A percentile compares a stretch with the other conserved stretches of the same genome.
These are phyloP conservation scores for Asparagopsis taxiformis DNA, from an alignment of 31 red algal species.

Conservation along the genomic window DNA sequence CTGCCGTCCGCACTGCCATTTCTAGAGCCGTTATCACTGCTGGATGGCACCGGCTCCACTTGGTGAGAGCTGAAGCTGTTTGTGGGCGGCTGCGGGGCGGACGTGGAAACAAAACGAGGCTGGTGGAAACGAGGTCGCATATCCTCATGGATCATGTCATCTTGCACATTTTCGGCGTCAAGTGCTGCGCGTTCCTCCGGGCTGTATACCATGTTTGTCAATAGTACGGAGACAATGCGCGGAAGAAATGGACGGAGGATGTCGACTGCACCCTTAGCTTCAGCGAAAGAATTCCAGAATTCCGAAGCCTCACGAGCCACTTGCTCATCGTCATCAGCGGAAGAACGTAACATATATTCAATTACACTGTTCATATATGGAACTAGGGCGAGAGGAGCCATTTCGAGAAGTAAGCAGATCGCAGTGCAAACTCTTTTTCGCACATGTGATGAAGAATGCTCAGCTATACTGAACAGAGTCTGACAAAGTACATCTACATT, in stretches of 20 bases:
- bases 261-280: constrained; percentile 16
- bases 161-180: constrained; percentile 32
- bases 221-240: constrained; percentile 63
- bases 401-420: constrained; percentile 67
- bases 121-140: constrained; percentile 81
- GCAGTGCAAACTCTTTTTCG: constrained; percentile 63
- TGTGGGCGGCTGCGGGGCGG: too few species aligned
- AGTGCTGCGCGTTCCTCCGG: constrained; percentile 43
- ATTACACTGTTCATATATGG: constrained; percentile 58
- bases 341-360: constrained; percentile 69
- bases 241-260: constrained; percentile 61
- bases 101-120: constrained; percentile 48
- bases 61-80: too few species aligned
- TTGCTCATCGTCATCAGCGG: constrained; percentile 28
- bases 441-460: constrained; percentile 62
- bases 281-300: constrained; percentile 75
- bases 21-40: background rate
- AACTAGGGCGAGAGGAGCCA: constrained; percentile 49
- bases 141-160: constrained; percentile 52
- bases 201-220: constrained; percentile 84
- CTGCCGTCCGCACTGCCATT: constrained; percentile 24
- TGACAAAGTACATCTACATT: constrained; percentile 47
- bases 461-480: constrained; percentile 61
- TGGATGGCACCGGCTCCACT: too few species aligned
- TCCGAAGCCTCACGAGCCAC: constrained; percentile 84